Conservation (phyloP, 148 eudicot genomes). For the Pharnaceum exiguum region DNA sequence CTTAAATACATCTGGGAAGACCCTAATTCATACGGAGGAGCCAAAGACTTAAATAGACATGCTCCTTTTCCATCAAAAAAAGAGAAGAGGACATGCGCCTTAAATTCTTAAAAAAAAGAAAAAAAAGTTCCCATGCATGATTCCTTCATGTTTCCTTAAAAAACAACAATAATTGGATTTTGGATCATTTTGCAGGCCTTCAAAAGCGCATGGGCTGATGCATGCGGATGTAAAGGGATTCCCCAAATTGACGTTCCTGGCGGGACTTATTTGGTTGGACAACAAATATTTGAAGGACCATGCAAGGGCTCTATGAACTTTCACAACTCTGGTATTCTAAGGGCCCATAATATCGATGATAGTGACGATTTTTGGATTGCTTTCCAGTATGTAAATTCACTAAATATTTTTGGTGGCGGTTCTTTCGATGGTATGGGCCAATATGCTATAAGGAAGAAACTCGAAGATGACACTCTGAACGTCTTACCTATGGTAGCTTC, state of each 20-base stretch:
- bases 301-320: conserved; percentile 6
- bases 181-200: too few relatives aligned
- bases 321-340: background rate
- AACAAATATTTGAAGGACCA: conserved; percentile 1
- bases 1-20: too few relatives aligned
- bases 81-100: too few relatives aligned
- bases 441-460: background rate
- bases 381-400: background rate
- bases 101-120: too few relatives aligned
- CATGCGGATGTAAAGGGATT: conserved; percentile 17
- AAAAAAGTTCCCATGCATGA: too few relatives aligned
- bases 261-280: conserved; percentile 11
- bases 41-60: too few relatives aligned
- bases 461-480: background rate
- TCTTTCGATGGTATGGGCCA: conserved; percentile 12
- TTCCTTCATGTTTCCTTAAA: too few relatives aligned
- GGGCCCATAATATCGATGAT: conserved; percentile 1
- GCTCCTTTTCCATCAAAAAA: too few relatives aligned
- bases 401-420: background rate
- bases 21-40: too few relatives aligned
- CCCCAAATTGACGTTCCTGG: background rate
- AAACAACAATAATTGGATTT: too few relatives aligned
- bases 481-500: background rate
- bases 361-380: background rate
- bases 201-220: conserved; percentile 6